Evolutionary conservation across 139 green algal genomes (phyloP).

Genomic region (Chlorella sp.): DNA sequence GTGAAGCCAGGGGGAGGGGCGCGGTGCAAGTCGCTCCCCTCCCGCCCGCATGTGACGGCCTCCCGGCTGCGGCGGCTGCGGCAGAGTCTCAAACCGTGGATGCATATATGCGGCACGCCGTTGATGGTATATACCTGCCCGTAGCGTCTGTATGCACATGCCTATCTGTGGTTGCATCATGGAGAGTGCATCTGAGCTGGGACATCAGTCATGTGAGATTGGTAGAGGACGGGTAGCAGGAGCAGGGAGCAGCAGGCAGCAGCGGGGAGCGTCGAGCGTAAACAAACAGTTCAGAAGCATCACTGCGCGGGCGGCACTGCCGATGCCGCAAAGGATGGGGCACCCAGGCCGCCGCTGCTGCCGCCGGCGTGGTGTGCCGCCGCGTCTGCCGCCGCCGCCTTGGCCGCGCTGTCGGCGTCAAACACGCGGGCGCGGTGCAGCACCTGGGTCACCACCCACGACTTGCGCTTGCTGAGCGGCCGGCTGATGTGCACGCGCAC

Average conservation of each 20-base stretch:
- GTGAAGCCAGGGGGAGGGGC: background rate
- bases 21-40: background rate
- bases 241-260: background rate
- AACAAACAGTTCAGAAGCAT: background rate
- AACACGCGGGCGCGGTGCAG: conserved; percentile 54
- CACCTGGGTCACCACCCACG: conserved; percentile 56
- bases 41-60: background rate
- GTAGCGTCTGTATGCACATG: background rate
- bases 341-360: background rate
- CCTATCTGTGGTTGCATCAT: background rate
- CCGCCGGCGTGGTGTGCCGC: conserved; percentile 22
- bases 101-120: background rate
- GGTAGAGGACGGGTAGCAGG: background rate
- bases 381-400: conserved; percentile 23
- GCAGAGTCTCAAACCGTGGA: background rate
- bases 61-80: background rate
- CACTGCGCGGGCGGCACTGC: too few species aligned
- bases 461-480: conserved; percentile 68
- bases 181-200: too few species aligned
- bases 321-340: conserved; percentile 41
- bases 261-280: background rate
- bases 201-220: background rate
- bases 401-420: conserved; percentile 40
- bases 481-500: conserved; percentile 62
- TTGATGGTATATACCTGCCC: background rate